Base-by-base conservation (phyloP, 202 grass and related monocot genomes). In the Schoenoplectus triqueter region DNA sequence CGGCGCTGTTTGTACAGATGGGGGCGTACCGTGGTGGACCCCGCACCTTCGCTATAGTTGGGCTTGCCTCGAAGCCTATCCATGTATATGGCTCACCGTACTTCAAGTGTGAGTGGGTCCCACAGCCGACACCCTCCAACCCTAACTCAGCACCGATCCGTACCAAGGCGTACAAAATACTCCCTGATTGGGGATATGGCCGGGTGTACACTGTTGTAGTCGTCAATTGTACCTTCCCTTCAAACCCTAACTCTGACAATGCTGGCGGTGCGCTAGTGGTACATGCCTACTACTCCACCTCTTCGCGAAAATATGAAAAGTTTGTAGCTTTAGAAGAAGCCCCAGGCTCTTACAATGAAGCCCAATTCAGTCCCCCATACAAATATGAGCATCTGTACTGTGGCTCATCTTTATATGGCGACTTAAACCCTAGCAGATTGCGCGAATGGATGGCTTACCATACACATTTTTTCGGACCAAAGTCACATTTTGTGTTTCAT, bases 21-120 rank as follows among this genome's bases (percentile, higher is more conserved):
- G 94, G 94, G 17, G 94, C 94, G 5, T 97, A 94, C 90, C 90
- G 94, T 0, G 94, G 94, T 62, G 92, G 94, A 4, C 92, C 92
- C 1, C 80, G 84, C 55, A 97, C 92, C 41, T 97, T 97, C 42
- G 92, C 94, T 64, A 6, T 92, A 54, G 60, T 97, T 3, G 94
- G 94, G 13, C 87, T 97, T 15, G 94, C 94, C 4, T 97, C 90
- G 45, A 97, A 97, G 84, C 92, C 92, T n/a, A 86, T 87, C 17
- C 92, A 94, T 87, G 84, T 97, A 22, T 97, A 84, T 46, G 64
- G 85, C 65, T 89, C 65, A 19, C 90, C 94, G 40, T 94, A 94
- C 89, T 97, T 90, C 90, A 97, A 97, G 80, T 97, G 94, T 81
- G 94, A 97, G 87, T 97, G 94, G 94, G 69, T 91, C 2, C 88